Evolutionary conservation across 2,329 filamentous ascomycete genomes (phyloP).

Genomic region (Colletotrichum phormii): DNA sequence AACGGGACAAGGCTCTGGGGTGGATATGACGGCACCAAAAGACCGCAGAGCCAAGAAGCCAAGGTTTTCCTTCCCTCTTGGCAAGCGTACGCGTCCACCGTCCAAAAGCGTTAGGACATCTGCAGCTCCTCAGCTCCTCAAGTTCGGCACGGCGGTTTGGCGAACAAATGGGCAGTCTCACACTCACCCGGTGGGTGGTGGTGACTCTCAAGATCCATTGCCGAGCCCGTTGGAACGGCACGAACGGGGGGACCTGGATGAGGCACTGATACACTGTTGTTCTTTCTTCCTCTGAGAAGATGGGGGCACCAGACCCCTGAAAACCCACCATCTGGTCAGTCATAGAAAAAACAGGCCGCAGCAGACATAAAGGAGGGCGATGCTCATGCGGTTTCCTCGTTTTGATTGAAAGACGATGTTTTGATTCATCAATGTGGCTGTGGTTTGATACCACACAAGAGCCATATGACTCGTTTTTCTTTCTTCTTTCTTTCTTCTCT

Average conservation of each 20-base stretch:
- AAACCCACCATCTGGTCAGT: background rate
- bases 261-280: background rate
- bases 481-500: background rate
- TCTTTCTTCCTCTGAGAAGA: conserved; percentile 4
- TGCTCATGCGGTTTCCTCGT: background rate
- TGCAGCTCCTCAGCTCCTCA: conserved; percentile 28
- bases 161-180: conserved; percentile 20
- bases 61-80: conserved; percentile 30
- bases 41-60: conserved; percentile 10
- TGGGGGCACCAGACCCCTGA: background rate
- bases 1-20: background rate
- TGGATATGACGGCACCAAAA: conserved; percentile 31
- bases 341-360: background rate
- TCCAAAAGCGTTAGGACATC: conserved; percentile 38
- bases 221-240: conserved; percentile 22
- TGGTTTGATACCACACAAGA: background rate
- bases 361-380: conserved; percentile 10
- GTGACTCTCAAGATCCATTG: conserved; percentile 21
- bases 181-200: background rate
- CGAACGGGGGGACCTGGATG: background rate
- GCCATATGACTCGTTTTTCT: background rate
- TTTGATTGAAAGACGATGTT: background rate
- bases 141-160: conserved; percentile 22
- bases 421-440: background rate
- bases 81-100: conserved; percentile 38